Conservation (phyloP, 208 protist species). For the Leishmania tarentolae region DNA sequence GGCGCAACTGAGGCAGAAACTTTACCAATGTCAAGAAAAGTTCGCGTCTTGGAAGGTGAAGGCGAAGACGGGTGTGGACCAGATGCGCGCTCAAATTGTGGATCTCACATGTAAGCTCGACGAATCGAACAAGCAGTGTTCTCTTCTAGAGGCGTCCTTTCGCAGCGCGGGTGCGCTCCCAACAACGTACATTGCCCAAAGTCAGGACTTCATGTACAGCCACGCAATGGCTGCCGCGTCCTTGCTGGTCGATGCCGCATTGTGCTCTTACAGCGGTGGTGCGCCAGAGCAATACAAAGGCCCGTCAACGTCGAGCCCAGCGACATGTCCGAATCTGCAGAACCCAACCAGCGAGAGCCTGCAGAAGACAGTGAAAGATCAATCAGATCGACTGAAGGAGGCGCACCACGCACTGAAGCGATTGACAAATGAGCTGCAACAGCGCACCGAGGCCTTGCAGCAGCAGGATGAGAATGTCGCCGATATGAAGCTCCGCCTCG, state of each 20-base stretch:
- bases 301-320: neutral
- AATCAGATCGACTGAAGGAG: slow-evolving; percentile 51
- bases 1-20: slow-evolving; percentile 44
- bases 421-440: slow-evolving; percentile 32
- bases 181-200: neutral
- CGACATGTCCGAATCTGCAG: neutral
- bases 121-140: slow-evolving; percentile 13
- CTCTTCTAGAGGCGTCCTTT: neutral
- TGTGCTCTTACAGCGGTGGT: neutral
- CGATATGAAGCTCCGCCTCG: slow-evolving; percentile 43
- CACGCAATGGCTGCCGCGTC: slow-evolving; percentile 19
- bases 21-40: slow-evolving; percentile 58
- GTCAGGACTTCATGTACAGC: slow-evolving; percentile 1
- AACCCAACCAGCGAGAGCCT: slow-evolving; percentile 1
- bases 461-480: slow-evolving; percentile 48
- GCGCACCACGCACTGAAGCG: slow-evolving; percentile 35
- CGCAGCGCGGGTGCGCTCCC: neutral
- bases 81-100: slow-evolving; percentile 62
- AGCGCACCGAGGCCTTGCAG: slow-evolving; percentile 40
- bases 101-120: slow-evolving; percentile 52
- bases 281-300: neutral
- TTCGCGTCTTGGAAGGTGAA: slow-evolving; percentile 76
- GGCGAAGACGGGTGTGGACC: slow-evolving; percentile 74
- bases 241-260: slow-evolving; percentile 7
- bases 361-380: slow-evolving; percentile 24